Percentiles rank a stretch among this genome's conserved stretches.
These are phyloP conservation scores for Nicotiana knightiana DNA, from an alignment of 257 asterid genomes.

Conservation along the genomic window DNA sequence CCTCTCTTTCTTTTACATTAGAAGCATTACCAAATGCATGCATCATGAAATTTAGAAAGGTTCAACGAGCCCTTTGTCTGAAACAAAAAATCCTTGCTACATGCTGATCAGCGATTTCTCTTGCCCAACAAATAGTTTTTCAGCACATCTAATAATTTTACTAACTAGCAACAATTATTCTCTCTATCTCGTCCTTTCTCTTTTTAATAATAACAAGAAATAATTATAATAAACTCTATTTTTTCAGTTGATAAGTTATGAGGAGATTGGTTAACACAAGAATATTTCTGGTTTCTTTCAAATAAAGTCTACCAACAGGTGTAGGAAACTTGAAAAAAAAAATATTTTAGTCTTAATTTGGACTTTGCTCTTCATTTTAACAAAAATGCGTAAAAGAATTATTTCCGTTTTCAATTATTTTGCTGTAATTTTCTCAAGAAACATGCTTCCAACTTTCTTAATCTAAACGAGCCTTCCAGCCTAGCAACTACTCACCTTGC, in stretches of 20 bases:
- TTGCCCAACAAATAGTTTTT: not conserved
- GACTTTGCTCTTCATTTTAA: not conserved
- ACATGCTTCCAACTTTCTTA: not conserved
- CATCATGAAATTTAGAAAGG: not conserved
- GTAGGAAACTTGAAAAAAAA: not conserved
- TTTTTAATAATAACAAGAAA: not conserved
- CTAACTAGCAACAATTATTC: not conserved
- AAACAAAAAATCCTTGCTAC: not conserved
- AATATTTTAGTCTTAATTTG: not conserved
- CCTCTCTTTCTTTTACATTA: not conserved
- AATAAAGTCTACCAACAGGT: not conserved
- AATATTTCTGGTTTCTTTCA: not conserved
- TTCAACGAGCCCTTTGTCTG: not conserved
- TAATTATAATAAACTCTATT: not conserved
- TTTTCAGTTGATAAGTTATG: not conserved
- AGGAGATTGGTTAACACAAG: not conserved
- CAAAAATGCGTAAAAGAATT: not conserved
- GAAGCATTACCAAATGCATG: not conserved
- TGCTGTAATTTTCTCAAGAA: not conserved
- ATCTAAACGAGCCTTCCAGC: not conserved
- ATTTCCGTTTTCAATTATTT: not conserved
- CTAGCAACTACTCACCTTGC: constrained; percentile 53
- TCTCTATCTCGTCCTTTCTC: not conserved
- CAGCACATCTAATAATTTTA: not conserved
- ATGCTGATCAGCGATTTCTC: constrained; percentile 1